A percentile compares a stretch with the other conserved stretches of the same genome.
Evolutionary conservation across 805 yeast genomes (phyloP).

Genomic region (Candida michaelii): DNA sequence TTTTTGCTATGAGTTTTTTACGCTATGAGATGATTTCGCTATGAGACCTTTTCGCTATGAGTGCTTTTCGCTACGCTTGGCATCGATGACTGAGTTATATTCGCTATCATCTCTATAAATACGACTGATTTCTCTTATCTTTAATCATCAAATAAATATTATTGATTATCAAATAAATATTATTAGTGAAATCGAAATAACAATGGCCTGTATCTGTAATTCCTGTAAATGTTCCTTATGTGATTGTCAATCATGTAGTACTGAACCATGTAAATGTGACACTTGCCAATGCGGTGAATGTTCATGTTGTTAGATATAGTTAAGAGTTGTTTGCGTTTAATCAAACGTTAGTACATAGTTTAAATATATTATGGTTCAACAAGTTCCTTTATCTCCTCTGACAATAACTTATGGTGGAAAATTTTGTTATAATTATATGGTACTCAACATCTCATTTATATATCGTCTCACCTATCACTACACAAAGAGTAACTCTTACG

Average conservation of each 20-base stretch:
- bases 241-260: slow-evolving; percentile 3
- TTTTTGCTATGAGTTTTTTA: neutral
- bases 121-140: neutral
- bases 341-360: too few species aligned
- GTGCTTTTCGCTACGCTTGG: neutral
- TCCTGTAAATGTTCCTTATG: slow-evolving; percentile 3
- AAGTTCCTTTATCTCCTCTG: too few species aligned
- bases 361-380: too few species aligned
- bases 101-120: slow-evolving; percentile 1
- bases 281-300: neutral
- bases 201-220: slow-evolving; percentile 6
- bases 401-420: too few species aligned
- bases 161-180: too few species aligned
- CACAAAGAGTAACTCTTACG: slow-evolving; percentile 10
- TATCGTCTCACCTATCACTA: too few species aligned
- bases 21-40: neutral
- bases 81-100: neutral
- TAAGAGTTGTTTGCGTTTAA: too few species aligned
- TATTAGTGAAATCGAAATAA: too few species aligned
- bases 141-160: too few species aligned
- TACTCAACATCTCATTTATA: too few species aligned
- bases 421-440: neutral
- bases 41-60: slow-evolving; percentile 1
- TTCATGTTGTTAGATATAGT: too few species aligned
- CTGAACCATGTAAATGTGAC: neutral